Evolutionary conservation across 805 yeast species (phyloP).

Genomic region (Teunomyces tritomae): DNA sequence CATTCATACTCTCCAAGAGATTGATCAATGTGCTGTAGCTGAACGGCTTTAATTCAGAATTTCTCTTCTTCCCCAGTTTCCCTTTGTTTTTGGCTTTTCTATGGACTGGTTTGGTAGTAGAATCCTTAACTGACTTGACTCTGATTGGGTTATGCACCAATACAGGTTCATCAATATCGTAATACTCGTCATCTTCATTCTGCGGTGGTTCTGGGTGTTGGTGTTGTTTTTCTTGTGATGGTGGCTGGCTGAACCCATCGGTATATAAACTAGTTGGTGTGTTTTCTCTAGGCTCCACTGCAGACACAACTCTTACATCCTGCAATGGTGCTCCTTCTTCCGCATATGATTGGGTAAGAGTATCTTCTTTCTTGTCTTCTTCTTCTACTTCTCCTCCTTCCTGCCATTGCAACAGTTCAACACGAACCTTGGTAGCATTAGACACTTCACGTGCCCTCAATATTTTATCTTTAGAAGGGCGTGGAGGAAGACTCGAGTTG

Average conservation of each 20-base stretch:
- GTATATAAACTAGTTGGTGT: constrained; percentile 1
- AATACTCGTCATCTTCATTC: constrained; percentile 25
- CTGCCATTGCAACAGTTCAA: not conserved
- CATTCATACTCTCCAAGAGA: constrained; percentile 56
- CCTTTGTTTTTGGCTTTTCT: constrained; percentile 19
- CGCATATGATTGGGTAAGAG: no score
- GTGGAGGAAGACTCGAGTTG: constrained; percentile 2
- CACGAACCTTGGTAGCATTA: not conserved
- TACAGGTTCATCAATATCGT: constrained; percentile 38
- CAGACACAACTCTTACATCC: not conserved
- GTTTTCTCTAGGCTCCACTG: not conserved
- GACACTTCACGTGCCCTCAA: constrained; percentile 1
- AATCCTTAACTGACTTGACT: constrained; percentile 33
- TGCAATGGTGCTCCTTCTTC: no score
- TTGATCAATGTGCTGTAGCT: constrained; percentile 47
- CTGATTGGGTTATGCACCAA: constrained; percentile 28
- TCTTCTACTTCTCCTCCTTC: not conserved
- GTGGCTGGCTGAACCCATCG: not conserved
- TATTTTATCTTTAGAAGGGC: constrained; percentile 1
- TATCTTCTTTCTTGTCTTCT: not conserved
- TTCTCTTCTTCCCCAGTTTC: constrained; percentile 9
- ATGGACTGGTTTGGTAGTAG: constrained; percentile 17
- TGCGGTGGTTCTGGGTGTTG: not conserved
- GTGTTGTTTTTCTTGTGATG: not conserved
- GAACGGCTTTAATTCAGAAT: constrained; percentile 32